Percentiles rank a stretch among this genome's conserved stretches.
Evolutionary conservation across 2,329 filamentous ascomycete genomes (phyloP).

Genomic region (Fusarium siculi): DNA sequence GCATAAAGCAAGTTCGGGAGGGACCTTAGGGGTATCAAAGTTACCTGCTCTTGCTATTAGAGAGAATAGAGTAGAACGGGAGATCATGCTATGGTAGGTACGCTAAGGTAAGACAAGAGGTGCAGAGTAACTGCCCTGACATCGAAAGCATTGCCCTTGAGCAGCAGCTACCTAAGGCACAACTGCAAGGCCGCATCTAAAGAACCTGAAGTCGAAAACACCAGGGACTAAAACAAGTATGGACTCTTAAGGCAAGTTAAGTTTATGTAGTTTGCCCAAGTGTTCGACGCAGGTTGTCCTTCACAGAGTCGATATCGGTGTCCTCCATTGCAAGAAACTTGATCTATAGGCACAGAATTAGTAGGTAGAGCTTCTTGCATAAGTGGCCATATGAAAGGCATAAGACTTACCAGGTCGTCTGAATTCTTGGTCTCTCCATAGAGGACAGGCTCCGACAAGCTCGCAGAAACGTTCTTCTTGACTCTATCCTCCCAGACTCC

Average conservation of each 20-base stretch:
- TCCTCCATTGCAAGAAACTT: conserved; percentile 74
- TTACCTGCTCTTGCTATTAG: conserved; percentile 24
- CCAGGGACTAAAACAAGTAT: neutral
- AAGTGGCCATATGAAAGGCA: neutral
- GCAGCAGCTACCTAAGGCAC: neutral
- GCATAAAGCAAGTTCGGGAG: neutral
- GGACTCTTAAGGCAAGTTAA: neutral
- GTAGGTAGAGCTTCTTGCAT: neutral
- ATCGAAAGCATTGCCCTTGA: neutral
- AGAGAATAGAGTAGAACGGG: neutral
- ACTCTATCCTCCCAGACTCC: conserved; percentile 95
- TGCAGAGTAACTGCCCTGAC: neutral
- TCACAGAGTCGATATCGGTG: conserved; percentile 66
- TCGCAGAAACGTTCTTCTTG: conserved; percentile 78
- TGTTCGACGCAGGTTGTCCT: conserved; percentile 67
- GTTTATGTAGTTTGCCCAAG: conserved; percentile 49
- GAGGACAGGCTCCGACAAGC: conserved; percentile 80
- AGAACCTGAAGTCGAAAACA: neutral
- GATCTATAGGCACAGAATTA: conserved; percentile 58
- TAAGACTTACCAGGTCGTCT: conserved; percentile 76
- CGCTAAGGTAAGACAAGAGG: neutral
- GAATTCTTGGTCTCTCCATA: conserved; percentile 72
- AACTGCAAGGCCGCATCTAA: neutral
- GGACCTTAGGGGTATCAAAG: conserved; percentile 29
- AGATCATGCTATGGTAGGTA: neutral